Evolutionary conservation across 2,329 filamentous ascomycete genomes (phyloP).

Genomic region (Fusarium pilosicola): DNA sequence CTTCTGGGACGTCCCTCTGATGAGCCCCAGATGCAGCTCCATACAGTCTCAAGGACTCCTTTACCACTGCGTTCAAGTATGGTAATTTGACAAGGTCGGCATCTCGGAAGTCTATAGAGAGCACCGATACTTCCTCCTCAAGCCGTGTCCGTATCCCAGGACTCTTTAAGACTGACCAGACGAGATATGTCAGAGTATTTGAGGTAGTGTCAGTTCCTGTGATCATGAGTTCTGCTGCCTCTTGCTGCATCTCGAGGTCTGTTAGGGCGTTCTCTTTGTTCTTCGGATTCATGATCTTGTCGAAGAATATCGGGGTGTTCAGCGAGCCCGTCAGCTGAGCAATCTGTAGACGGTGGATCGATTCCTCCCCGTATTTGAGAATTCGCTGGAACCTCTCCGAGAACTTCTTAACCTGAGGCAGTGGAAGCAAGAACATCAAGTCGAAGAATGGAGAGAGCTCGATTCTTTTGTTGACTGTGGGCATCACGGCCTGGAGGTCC

Average conservation of each 20-base stretch:
- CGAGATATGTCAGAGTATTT: not conserved
- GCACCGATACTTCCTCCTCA: not conserved
- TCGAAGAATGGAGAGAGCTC: not conserved
- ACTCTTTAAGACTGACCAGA: not conserved
- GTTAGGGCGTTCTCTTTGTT: not conserved
- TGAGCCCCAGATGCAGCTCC: conserved; percentile 4
- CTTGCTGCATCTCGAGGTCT: not conserved
- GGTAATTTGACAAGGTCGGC: not conserved
- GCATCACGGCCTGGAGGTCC: not conserved
- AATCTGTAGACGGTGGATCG: not conserved
- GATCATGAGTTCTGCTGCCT: not conserved
- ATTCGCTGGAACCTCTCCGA: not conserved
- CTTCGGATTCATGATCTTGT: not conserved
- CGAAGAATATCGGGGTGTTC: not conserved
- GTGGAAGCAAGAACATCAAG: not conserved
- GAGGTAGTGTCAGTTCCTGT: conserved; percentile 2
- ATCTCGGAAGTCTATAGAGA: not conserved
- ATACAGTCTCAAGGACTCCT: conserved; percentile 11
- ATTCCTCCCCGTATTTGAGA: not conserved
- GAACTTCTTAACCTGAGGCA: not conserved
- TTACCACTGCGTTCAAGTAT: not conserved
- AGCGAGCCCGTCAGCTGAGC: not conserved
- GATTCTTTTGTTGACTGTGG: not conserved
- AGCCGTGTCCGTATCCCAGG: not conserved
- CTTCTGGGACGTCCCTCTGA: not conserved